Evolutionary conservation across 2,329 filamentous ascomycete genomes (phyloP), one percentile per base, ranked within the genome.

Genomic region (Ophiostoma montium): DNA sequence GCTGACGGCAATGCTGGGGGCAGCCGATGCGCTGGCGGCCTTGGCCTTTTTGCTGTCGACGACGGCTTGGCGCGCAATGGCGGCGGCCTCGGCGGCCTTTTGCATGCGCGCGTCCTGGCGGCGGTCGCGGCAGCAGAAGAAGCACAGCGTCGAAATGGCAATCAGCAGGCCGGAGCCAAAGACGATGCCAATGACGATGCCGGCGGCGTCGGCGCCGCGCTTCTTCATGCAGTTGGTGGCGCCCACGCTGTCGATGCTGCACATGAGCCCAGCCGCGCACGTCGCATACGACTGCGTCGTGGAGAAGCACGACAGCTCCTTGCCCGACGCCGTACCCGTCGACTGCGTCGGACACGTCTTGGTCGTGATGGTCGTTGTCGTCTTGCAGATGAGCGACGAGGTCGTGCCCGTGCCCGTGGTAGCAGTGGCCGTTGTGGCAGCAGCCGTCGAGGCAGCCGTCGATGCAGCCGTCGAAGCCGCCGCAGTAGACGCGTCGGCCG

Each of bases 61-160:
- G 35, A 51, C 54, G 46, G 69, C 66, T 57, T 69, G 69, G 60
- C 70, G 69, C 45, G 69, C 70, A 35, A 64, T 57, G 23, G 67
- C 67, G n/a, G 67, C 67, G 41, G 70, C 70, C 62, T 76, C 72
- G 51, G 67, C 66, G 54, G 68, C 67, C 51, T 67, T 68, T 48
- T 61, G 61, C 32, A 67, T 60, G 43, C 64, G 62, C 59, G 66
- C 67, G 57, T 72, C 65, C 56, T 65, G 55, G 59, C 61, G 61
- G 56, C 68, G 64, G 55, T 78, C 74, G 53, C 64, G 64, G 65
- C 68, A 72, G 69, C 71, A 76, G 55, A 70, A 63, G 65, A 70
- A 70, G 58, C 69, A 67, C 50, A 78, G 60, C 53, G 62, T 55
- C 44, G 57, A 61, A 52, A 70, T 52, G 54, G 65, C 61, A 47